Conservation (phyloP, 2,329 filamentous ascomycete genomes). For the Ascochyta rabiei region DNA sequence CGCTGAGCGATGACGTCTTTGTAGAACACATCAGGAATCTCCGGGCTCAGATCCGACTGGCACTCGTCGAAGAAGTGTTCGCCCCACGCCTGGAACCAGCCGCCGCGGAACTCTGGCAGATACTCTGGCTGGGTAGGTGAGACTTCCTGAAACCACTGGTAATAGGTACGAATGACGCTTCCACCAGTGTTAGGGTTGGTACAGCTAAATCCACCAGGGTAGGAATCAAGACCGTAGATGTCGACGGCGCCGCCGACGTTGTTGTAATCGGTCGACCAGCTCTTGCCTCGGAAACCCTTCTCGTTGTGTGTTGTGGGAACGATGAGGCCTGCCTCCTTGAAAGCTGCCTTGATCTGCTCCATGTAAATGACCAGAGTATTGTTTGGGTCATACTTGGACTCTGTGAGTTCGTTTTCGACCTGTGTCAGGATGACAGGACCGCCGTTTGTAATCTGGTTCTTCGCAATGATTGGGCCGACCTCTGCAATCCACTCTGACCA, state of each 20-base stretch:
- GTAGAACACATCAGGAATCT: conserved; percentile 62
- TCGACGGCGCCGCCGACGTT: conserved; percentile 63
- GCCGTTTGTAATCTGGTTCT: conserved; percentile 58
- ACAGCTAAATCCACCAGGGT: conserved; percentile 57
- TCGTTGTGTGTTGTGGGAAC: conserved; percentile 60
- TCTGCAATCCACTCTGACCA: conserved; percentile 57
- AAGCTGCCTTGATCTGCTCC: conserved; percentile 58
- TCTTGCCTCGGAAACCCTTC: conserved; percentile 56
- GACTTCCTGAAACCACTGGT: conserved; percentile 64
- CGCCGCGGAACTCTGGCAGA: conserved; percentile 61
- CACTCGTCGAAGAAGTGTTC: conserved; percentile 60
- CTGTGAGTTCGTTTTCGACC: conserved; percentile 60
- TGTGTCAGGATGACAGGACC: conserved; percentile 60
- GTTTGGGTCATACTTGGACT: conserved; percentile 51
- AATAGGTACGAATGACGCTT: conserved; percentile 59
- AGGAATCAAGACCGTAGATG: conserved; percentile 56
- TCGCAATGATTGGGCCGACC: conserved; percentile 56
- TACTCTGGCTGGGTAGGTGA: conserved; percentile 61
- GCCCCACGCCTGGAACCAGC: conserved; percentile 61
- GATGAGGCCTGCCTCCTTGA: conserved; percentile 54
- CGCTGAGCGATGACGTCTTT: conserved; percentile 62
- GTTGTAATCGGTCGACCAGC: conserved; percentile 62
- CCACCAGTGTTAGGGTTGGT: conserved; percentile 58
- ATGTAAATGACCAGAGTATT: conserved; percentile 59
- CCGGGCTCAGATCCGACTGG: conserved; percentile 52